Percentiles rank a stretch among this genome's conserved stretches.
Conservation (phyloP, 257 asterid genomes). For the Ehretia macrophylla region DNA sequence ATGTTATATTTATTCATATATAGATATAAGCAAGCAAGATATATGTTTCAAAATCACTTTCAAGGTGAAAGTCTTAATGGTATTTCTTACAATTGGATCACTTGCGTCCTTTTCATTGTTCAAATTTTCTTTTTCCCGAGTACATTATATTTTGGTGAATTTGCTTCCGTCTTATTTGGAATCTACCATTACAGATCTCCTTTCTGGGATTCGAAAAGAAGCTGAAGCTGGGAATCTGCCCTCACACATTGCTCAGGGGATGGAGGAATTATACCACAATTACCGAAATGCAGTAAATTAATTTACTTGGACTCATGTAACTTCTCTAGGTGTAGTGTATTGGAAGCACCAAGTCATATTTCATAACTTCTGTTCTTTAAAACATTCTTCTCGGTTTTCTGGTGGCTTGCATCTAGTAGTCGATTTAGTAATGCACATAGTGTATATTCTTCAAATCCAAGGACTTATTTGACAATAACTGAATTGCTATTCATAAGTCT, state of each 20-base stretch:
- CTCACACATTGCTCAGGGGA: slow-evolving; percentile 54
- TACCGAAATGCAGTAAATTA: slow-evolving; percentile 78
- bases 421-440: not conserved
- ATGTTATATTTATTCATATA: too few relatives aligned
- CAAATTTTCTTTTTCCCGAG: too few relatives aligned
- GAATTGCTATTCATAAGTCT: too few relatives aligned
- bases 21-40: too few relatives aligned
- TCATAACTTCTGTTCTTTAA: slow-evolving; percentile 5
- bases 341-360: not conserved
- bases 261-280: slow-evolving; percentile 82
- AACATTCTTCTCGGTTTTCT: slow-evolving; percentile 2
- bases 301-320: slow-evolving; percentile 33
- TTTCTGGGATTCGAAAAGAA: slow-evolving; percentile 63
- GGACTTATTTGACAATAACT: too few relatives aligned
- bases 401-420: not conserved
- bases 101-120: too few relatives aligned
- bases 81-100: too few relatives aligned
- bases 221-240: slow-evolving; percentile 80
- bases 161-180: slow-evolving; percentile 9
- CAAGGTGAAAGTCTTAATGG: too few relatives aligned
- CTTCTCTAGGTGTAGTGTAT: slow-evolving; percentile 13
- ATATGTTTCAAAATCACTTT: too few relatives aligned
- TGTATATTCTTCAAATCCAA: too few relatives aligned
- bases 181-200: slow-evolving; percentile 52
- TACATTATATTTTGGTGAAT: too few relatives aligned